phyloP scores from a whole-genome alignment of 2,329 filamentous ascomycete species.

The Diaporthe destruens region DNA sequence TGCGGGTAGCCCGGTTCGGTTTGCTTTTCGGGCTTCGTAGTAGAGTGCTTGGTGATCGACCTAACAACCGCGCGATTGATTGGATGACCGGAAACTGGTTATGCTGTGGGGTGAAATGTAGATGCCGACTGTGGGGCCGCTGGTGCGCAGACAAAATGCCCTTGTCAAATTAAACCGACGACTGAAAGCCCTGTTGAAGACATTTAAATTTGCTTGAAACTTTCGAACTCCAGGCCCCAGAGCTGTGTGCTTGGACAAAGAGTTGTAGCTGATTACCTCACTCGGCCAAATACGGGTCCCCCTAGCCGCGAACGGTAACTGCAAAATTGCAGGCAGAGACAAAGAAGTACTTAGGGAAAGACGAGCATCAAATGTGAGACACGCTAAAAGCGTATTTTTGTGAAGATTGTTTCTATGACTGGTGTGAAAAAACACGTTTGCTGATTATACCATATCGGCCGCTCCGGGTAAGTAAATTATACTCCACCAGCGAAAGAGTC shows the following conservation, averaged over 20 bases:
- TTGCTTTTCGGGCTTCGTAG: not conserved
- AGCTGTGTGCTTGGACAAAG: not conserved
- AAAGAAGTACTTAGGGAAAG: not conserved
- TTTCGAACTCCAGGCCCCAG: too few species aligned
- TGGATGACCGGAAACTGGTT: too few species aligned
- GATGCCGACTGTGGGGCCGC: not conserved
- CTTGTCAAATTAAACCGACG: not conserved
- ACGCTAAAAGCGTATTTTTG: not conserved
- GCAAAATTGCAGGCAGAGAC: not conserved
- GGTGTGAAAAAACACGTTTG: not conserved
- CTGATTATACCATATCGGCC: not conserved
- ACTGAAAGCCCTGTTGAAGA: not conserved
- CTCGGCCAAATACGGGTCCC: not conserved
- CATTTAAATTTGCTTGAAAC: not conserved
- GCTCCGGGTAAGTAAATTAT: not conserved
- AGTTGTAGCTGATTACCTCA: not conserved
- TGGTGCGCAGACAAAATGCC: not conserved
- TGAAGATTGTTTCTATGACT: not conserved
- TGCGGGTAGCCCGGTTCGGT: too few species aligned
- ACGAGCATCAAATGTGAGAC: not conserved
- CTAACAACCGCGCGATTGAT: not conserved
- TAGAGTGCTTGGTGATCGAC: not conserved
- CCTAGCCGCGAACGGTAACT: conserved; percentile 3
- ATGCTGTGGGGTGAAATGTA: not conserved
- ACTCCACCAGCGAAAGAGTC: conserved; percentile 29